phyloP scores from a whole-genome alignment of 148 eudicot species.

The Cornus florida region DNA sequence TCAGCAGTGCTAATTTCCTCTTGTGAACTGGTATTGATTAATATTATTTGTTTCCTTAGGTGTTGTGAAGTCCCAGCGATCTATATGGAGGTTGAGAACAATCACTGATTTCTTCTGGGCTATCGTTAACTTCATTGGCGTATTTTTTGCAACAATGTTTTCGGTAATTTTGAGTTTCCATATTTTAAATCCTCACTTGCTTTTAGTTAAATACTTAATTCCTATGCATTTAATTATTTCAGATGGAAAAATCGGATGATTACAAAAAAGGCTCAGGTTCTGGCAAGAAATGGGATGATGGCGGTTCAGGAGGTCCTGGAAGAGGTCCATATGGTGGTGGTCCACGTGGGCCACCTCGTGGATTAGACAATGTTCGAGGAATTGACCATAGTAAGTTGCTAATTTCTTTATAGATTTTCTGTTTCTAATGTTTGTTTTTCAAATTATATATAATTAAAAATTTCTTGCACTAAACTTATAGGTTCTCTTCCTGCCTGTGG shows the following conservation, averaged over 20 bases:
- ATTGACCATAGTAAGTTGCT: slow-evolving; percentile 74
- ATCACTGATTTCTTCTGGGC: slow-evolving; percentile 74
- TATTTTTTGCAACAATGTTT: slow-evolving; percentile 83
- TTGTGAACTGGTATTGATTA: background rate
- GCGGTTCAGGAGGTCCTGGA: slow-evolving; percentile 89
- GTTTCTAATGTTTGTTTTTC: background rate
- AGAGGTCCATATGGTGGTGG: slow-evolving; percentile 88
- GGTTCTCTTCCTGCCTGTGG: slow-evolving; percentile 93
- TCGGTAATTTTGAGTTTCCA: slow-evolving; percentile 45
- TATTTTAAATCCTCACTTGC: background rate
- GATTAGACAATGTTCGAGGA: slow-evolving; percentile 71
- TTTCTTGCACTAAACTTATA: slow-evolving; percentile 22
- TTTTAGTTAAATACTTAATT: no score
- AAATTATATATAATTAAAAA: background rate
- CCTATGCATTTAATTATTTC: slow-evolving; percentile 3
- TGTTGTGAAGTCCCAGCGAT: slow-evolving; percentile 73
- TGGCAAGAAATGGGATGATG: slow-evolving; percentile 95
- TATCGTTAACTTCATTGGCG: slow-evolving; percentile 56
- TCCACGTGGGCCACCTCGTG: slow-evolving; percentile 91
- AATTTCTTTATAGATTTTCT: background rate
- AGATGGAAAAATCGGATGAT: slow-evolving; percentile 94
- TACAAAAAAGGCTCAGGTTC: slow-evolving; percentile 74
- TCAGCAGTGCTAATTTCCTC: background rate
- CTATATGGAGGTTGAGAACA: slow-evolving; percentile 86
- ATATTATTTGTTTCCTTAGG: slow-evolving; percentile 37